Evolutionary conservation across 2,329 filamentous ascomycete species (phyloP).

Genomic region (Bipolaris oryzae): DNA sequence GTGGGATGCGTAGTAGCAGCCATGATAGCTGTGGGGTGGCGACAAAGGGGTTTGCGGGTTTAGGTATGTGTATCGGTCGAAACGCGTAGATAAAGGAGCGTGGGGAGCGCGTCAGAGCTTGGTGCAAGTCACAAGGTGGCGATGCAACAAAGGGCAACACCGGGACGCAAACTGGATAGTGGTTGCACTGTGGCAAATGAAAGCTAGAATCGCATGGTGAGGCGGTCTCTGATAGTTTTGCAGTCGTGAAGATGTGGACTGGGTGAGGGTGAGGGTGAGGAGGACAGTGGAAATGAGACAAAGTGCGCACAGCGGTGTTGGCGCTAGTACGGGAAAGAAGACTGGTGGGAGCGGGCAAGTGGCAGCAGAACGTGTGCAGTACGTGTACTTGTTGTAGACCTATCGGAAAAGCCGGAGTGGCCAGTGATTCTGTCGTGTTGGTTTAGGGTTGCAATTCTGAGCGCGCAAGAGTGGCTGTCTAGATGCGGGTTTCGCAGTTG

Average conservation of each 20-base stretch:
- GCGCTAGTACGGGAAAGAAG: constrained; percentile 19
- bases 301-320: constrained; percentile 16
- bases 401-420: neutral
- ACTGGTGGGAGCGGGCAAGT: constrained; percentile 14
- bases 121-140: constrained; percentile 18
- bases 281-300: constrained; percentile 21
- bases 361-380: neutral
- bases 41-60: constrained; percentile 4
- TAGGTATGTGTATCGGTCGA: constrained; percentile 7
- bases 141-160: constrained; percentile 12
- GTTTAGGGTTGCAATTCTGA: neutral
- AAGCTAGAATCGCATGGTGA: constrained; percentile 18
- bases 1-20: constrained; percentile 29
- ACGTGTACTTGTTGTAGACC: neutral
- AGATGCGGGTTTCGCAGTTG: neutral
- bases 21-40: constrained; percentile 22
- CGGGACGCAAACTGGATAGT: neutral
- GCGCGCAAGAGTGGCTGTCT: neutral
- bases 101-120: constrained; percentile 26
- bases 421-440: neutral
- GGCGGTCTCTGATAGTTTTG: neutral
- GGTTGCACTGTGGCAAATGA: constrained; percentile 1
- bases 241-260: constrained; percentile 1
- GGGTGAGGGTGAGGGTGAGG: neutral
- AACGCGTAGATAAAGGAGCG: constrained; percentile 16